phyloP scores from a whole-genome alignment of 2,329 filamentous ascomycete genomes.

The Stachybotrys elegans region DNA sequence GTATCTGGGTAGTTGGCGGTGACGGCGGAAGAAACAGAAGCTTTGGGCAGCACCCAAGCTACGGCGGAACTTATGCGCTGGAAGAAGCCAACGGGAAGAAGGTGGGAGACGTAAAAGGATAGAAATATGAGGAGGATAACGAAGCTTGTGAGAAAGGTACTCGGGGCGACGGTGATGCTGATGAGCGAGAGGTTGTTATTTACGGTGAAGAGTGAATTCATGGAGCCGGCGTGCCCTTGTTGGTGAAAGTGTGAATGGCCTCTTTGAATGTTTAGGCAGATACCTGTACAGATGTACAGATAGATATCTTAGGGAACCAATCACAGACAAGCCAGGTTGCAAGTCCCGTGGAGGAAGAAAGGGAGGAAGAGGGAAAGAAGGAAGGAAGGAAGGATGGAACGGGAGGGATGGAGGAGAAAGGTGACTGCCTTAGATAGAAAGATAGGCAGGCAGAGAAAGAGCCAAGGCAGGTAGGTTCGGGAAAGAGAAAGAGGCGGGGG shows the following conservation, averaged over 20 bases:
- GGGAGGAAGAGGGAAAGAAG: too few relatives aligned
- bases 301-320: conserved; percentile 2
- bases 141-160: conserved; percentile 50
- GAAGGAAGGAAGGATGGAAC: too few relatives aligned
- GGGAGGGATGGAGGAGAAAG: neutral
- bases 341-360: too few relatives aligned
- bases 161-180: conserved; percentile 53
- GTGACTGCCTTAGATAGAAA: neutral
- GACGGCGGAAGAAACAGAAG: conserved; percentile 3
- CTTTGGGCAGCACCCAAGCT: conserved; percentile 12
- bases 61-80: conserved; percentile 7
- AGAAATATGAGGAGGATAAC: conserved; percentile 45
- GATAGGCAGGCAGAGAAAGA: neutral
- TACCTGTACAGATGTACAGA: neutral
- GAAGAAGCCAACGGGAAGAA: conserved; percentile 27
- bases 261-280: neutral
- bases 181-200: conserved; percentile 58
- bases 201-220: conserved; percentile 56
- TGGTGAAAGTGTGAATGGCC: neutral
- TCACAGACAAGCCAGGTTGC: too few relatives aligned
- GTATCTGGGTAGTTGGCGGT: conserved; percentile 10
- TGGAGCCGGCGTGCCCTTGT: conserved; percentile 25
- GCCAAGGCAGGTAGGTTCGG: neutral
- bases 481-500: too few relatives aligned
- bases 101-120: conserved; percentile 39